Base-by-base conservation (phyloP, 2,329 filamentous ascomycete species). In the Zopfia rhizophila region DNA sequence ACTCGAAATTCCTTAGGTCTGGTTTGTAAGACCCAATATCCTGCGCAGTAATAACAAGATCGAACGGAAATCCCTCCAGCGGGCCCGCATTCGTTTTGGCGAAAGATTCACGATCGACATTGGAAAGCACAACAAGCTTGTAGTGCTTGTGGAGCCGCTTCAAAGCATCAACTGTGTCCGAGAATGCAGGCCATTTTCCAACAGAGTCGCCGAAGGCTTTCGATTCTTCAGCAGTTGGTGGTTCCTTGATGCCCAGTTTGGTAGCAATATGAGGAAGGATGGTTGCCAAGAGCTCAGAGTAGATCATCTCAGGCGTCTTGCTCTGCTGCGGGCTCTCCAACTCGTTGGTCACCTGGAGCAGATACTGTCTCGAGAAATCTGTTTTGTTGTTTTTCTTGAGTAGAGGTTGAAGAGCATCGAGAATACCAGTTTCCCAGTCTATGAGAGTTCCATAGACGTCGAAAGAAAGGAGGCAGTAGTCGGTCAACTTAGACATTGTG, bases 371-470 rank as follows among this genome's bases (percentile, higher is more conserved):
- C 21, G 63, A 58, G 3, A 67, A 35, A 16, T 63, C 42, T 7
- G 56, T 33, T n/a, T 61, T 59, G 24, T 42, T 41, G 28, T 51
- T 50, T n/a, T 55, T 59, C 19, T 77, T 64, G 23, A 83, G 70
- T 10, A 82, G 61, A 0, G 81, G 77, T 17, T 77, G 63, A 1
- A 91, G 76, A 3, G 80, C 77, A 2, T 69, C 55, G 38, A 80
- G 69, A 45, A 90, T 80, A 47, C 87, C 87, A n/a, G 74, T 66
- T 67, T 91, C 86, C 88, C 87, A 91, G 75, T 92, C 87, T 49
- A 92, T 83, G 3, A 92, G 79, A 0, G 89, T 93, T 68, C 89
- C 88, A 69, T 89, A 92, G 75, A 88, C 85, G 72, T 93, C 89
- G 72, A 92, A 91, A 60, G 84, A 85, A 37, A 90, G 81, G 48